Base-by-base conservation (phyloP, 805 yeast genomes). In the Cyberlindnera euphorbiae region DNA sequence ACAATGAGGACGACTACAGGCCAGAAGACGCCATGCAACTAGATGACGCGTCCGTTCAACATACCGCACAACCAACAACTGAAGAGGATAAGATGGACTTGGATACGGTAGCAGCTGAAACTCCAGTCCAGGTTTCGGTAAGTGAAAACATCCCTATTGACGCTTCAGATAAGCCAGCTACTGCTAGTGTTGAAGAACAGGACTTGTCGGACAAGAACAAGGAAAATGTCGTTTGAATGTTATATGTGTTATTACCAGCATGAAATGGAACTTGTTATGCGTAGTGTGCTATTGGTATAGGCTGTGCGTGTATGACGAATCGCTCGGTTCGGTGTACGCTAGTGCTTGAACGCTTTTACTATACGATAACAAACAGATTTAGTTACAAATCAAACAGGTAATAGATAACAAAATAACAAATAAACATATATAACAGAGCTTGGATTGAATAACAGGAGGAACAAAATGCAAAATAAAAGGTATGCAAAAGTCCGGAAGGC, bases 191-290 rank as follows among this genome's bases (percentile, higher is more conserved):
- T 28, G 30, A 28, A 17, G 30, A 28, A 8, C 29, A 26, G 17
- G 17, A 13, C 29, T 9, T 14, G 17, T 26, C 29, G 8, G 23
- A 28, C 9, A 13, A 32, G 29, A 22, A 32, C 18, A 25, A 26
- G 29, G 34, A 32, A 24, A 32, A 24, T 16, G 24, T 25, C 13
- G 34, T 24, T 4, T 21, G 23, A 21, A 21, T 24, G 14, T 7
- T 24, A 10, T 6, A 12, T 24, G 26, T 12, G n/a, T 14, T 8
- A 24, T 12, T 24, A 6, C 6, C n/a, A n/a, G n/a, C n/a, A n/a
- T n/a, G n/a, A n/a, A n/a, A n/a, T n/a, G n/a, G n/a, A n/a, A n/a
- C n/a, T n/a, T n/a, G n/a, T n/a, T n/a, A n/a, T n/a, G n/a, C n/a
- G n/a, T n/a, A n/a, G n/a, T n/a, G n/a, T n/a, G n/a, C n/a, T n/a